Evolutionary conservation across 1,139 yeast genomes (phyloP).

Genomic region (Yamadazyma blattariae): DNA sequence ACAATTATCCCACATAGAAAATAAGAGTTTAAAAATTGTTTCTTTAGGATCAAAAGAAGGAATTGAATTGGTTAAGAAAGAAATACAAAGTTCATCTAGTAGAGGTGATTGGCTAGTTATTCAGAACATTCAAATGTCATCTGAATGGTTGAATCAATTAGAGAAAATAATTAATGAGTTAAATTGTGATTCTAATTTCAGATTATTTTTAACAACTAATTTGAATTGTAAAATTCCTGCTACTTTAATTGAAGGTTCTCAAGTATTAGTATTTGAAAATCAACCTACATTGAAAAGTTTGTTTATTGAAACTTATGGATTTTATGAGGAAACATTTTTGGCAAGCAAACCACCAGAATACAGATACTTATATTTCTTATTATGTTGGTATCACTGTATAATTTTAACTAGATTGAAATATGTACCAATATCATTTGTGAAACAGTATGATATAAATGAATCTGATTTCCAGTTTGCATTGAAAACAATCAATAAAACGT

Average conservation of each 20-base stretch:
- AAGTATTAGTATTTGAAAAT: conserved; percentile 57
- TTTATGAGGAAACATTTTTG: conserved; percentile 19
- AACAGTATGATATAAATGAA: conserved; percentile 67
- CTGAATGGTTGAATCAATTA: conserved; percentile 56
- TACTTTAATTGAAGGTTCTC: conserved; percentile 47
- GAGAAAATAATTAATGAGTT: conserved; percentile 42
- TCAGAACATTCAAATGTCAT: conserved; percentile 77
- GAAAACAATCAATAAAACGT: conserved; percentile 40
- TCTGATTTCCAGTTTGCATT: conserved; percentile 63
- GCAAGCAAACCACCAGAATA: conserved; percentile 39
- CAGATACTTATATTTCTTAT: conserved; percentile 48
- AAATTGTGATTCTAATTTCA: conserved; percentile 28
- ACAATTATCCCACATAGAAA: conserved; percentile 31
- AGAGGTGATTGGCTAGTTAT: conserved; percentile 67
- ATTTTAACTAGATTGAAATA: conserved; percentile 58
- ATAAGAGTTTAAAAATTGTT: conserved; percentile 36
- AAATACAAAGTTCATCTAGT: conserved; percentile 43
- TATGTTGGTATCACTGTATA: conserved; percentile 71
- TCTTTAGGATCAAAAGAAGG: conserved; percentile 83
- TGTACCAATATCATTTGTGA: conserved; percentile 61
- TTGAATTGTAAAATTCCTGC: conserved; percentile 51
- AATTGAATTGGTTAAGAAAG: conserved; percentile 50
- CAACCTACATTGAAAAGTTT: conserved; percentile 58
- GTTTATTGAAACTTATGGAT: conserved; percentile 40
- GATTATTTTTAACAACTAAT: conserved; percentile 60